Evolutionary conservation across 1,284 basidiomycete genomes (phyloP).

Genomic region (Peniophora sp.): DNA sequence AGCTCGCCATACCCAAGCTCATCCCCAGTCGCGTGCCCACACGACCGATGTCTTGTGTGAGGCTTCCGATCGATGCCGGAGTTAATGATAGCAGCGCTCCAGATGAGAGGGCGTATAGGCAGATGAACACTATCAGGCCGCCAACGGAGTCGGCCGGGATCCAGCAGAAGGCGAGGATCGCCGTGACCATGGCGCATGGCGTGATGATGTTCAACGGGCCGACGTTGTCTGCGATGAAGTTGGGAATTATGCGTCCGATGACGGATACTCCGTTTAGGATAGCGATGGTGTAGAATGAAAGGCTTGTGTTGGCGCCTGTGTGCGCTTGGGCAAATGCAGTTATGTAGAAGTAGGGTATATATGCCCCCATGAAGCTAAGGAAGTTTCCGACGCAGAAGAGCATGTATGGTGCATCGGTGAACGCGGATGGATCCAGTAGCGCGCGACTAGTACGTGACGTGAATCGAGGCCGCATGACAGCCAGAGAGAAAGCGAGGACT

Average conservation of each 20-base stretch:
- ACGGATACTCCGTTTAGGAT: conserved; percentile 19
- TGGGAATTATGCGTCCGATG: conserved; percentile 20
- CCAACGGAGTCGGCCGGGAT: background rate
- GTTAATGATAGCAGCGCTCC: conserved; percentile 10
- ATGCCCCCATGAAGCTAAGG: conserved; percentile 12
- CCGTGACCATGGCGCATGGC: conserved; percentile 13
- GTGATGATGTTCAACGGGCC: conserved; percentile 20
- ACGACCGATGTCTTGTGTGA: conserved; percentile 6
- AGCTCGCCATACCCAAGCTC: conserved; percentile 5
- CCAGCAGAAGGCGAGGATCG: conserved; percentile 7
- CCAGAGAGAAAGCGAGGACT: conserved; percentile 23
- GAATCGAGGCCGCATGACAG: conserved; percentile 33
- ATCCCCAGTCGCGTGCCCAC: conserved; percentile 12
- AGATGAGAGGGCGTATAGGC: conserved; percentile 14
- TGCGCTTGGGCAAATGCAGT: conserved; percentile 4
- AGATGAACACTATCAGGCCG: conserved; percentile 7
- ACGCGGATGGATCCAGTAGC: conserved; percentile 7
- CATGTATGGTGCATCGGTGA: conserved; percentile 9
- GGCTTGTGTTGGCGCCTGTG: conserved; percentile 2
- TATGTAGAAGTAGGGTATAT: conserved; percentile 16
- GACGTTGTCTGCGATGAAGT: conserved; percentile 18
- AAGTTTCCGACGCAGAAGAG: conserved; percentile 6
- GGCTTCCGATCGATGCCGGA: conserved; percentile 3
- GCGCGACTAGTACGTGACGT: conserved; percentile 12
- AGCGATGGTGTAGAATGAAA: conserved; percentile 16